Percentiles rank a stretch among this genome's conserved stretches.
Conservation (phyloP, 192 early-diverging fungal species). For the Pecoramyces ruminantium region DNA sequence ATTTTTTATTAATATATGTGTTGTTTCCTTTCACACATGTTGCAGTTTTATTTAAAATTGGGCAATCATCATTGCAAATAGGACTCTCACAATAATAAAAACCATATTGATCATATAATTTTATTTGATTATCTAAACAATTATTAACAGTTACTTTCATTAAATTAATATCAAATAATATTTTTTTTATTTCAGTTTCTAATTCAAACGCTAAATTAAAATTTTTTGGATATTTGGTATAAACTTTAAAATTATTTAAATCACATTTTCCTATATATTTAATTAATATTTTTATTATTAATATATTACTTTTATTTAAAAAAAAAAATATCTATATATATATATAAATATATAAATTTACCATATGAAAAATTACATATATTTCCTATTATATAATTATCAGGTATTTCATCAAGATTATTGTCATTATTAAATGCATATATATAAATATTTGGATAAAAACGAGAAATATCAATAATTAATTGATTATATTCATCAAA, state of each 20-base stretch:
- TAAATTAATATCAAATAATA: neutral
- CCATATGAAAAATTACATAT: too few species aligned
- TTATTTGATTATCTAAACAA: neutral
- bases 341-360: too few species aligned
- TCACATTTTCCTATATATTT: neutral
- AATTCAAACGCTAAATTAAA: neutral
- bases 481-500: neutral
- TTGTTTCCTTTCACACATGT: neutral
- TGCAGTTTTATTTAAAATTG: neutral
- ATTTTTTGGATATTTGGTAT: neutral
- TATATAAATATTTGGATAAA: neutral
- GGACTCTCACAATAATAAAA: neutral
- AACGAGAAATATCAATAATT: neutral
- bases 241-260: neutral
- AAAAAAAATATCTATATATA: too few species aligned
- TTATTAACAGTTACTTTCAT: neutral
- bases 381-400: neutral
- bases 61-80: neutral
- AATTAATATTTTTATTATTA: too few species aligned
- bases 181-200: neutral
- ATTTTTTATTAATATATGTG: neutral
- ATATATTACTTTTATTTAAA: too few species aligned
- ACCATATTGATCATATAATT: neutral
- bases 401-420: neutral
- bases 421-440: neutral